Conservation (phyloP, 345 rosid genomes). For the Rhizophora mangle region DNA sequence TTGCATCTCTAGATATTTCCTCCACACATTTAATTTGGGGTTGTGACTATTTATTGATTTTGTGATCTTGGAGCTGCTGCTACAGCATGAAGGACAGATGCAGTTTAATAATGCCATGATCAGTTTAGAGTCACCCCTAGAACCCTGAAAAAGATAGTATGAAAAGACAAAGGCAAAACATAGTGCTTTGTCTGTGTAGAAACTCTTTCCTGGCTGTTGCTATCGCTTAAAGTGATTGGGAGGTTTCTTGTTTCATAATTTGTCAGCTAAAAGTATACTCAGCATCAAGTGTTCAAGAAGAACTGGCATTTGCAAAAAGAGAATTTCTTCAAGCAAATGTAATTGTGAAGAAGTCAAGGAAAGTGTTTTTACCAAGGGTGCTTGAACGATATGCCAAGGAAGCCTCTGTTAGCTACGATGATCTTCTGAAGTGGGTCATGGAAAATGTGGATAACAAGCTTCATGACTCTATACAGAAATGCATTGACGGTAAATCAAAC, state of each 20-base stretch:
- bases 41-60: no score
- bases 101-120: no score
- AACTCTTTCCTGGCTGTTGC: no score
- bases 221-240: not conserved
- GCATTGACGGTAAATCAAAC: slow-evolving; percentile 43
- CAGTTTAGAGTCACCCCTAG: no score
- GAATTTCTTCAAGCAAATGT: slow-evolving; percentile 65
- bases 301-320: slow-evolving; percentile 61
- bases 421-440: slow-evolving; percentile 57
- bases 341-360: slow-evolving; percentile 55
- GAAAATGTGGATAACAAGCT: slow-evolving; percentile 62
- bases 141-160: no score
- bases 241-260: slow-evolving; percentile 1
- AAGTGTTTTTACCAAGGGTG: slow-evolving; percentile 62
- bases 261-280: slow-evolving; percentile 71
- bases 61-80: no score
- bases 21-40: no score
- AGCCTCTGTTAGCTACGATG: slow-evolving; percentile 49
- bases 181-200: no score
- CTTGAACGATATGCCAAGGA: slow-evolving; percentile 72
- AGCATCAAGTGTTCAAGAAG: slow-evolving; percentile 53
- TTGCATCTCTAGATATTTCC: no score
- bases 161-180: no score
- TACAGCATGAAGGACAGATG: no score
- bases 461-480: slow-evolving; percentile 50